Conservation (phyloP, 2,329 filamentous ascomycete genomes). For the Cordyceps cateniannulata region DNA sequence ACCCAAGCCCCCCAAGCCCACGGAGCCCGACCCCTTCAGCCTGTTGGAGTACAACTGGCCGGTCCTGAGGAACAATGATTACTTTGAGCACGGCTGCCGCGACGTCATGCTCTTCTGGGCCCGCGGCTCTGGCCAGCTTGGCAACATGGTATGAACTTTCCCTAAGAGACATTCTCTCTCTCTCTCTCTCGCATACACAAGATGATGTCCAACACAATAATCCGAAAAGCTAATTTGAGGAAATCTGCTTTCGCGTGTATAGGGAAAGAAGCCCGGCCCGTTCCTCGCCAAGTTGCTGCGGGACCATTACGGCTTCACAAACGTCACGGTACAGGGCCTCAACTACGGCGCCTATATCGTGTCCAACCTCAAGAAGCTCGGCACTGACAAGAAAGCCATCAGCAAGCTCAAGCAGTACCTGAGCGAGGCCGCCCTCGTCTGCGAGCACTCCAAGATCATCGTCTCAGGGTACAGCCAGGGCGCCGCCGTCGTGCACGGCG, state of each 20-base stretch:
- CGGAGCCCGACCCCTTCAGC: no score
- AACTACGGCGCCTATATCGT: slow-evolving; percentile 29
- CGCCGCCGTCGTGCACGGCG: slow-evolving; percentile 23
- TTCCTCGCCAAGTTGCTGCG: slow-evolving; percentile 16
- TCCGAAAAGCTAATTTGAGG: no score
- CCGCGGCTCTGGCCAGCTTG: no score
- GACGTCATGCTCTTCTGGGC: no score
- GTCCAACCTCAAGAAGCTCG: slow-evolving; percentile 26
- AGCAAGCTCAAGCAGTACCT: slow-evolving; percentile 27
- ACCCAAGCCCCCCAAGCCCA: no score
- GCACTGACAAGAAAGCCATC: slow-evolving; percentile 26
- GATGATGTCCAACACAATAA: no score
- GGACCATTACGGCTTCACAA: slow-evolving; percentile 16
- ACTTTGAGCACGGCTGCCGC: no score
- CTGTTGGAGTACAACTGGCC: no score
- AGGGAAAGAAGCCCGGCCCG: slow-evolving; percentile 17
- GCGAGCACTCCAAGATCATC: slow-evolving; percentile 25
- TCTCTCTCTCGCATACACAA: no score
- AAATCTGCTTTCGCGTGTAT: background rate
- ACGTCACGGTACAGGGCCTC: slow-evolving; percentile 21
- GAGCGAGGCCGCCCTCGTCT: slow-evolving; percentile 21
- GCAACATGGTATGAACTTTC: no score
- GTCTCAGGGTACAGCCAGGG: slow-evolving; percentile 35
- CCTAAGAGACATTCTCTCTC: no score
- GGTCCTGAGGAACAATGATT: no score